These are phyloP conservation scores for Tetrahymena malaccensis DNA, from an alignment of 73 alveolate genomes.

Conservation along the genomic window DNA sequence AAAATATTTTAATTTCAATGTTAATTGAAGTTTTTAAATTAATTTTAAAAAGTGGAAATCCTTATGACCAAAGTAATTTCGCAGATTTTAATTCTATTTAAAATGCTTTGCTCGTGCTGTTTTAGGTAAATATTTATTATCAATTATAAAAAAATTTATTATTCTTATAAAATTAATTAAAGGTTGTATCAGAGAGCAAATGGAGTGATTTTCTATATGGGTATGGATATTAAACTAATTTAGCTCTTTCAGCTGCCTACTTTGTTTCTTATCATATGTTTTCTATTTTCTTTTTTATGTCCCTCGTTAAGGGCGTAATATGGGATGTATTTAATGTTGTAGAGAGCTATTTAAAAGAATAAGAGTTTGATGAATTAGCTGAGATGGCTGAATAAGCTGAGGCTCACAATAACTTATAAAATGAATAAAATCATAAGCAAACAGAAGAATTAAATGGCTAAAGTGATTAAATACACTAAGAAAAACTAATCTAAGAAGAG, in stretches of 20 bases:
- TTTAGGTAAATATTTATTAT: background rate
- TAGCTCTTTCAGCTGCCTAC: background rate
- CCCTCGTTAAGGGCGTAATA: background rate
- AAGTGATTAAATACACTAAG: too few relatives aligned
- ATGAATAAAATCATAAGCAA: too few relatives aligned
- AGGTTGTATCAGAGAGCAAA: background rate
- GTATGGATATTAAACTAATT: background rate
- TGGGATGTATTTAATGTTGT: background rate
- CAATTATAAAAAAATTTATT: background rate
- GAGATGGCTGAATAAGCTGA: background rate
- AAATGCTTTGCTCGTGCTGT: background rate
- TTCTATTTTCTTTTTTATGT: background rate
- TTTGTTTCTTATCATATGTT: background rate
- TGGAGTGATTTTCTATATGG: background rate
- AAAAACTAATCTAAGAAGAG: background rate
- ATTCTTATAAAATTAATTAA: background rate
- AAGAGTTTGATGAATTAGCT: background rate
- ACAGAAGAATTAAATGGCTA: too few relatives aligned
- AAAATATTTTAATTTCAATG: background rate
- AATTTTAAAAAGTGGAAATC: background rate
- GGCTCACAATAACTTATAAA: too few relatives aligned
- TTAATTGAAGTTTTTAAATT: background rate
- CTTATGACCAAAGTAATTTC: background rate
- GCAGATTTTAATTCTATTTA: background rate
- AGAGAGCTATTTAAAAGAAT: background rate